Base-by-base conservation (phyloP, 2,329 filamentous ascomycete species). In the Plectosphaerella plurivora region DNA sequence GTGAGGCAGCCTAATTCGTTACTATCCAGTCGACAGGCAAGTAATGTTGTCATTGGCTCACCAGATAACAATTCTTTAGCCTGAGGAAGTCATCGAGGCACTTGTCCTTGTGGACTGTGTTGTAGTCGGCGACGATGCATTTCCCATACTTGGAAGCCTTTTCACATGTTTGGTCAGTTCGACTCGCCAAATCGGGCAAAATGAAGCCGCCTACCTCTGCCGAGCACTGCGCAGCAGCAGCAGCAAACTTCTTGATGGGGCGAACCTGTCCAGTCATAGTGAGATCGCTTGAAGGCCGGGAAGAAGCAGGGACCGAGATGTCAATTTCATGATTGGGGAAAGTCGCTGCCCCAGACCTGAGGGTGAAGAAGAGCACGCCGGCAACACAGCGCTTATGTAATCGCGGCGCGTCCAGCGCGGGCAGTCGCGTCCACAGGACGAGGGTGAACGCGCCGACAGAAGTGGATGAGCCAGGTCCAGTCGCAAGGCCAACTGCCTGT, bases 81-180 rank as follows among this genome's bases (percentile, higher is more conserved):
- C 75, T 84, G 69, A 94, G 75, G 61, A 99, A 97, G 65, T 97
- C 91, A 53, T 83, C 84, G 5, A 79, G 78, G 65, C 94, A 99
- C 76, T 94, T 94, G 65, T 97, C 90, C 66, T 96, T 96, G 61
- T 91, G 82, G 3, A 96, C 83, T 4, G 91, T 83, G 65, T 93
- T 93, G 72, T 96, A 97, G 65, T 97, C 93, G 39, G 84, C 83
- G 49, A 93, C 81, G 58, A 99, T 86, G 67, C 94, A 99, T 76
- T 91, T 92, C 59, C 93, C 94, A 65, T 97, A 99, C 12, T 82
- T 76, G 3, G 90, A 79, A 50, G 90, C 88, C 93, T 97, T 16
- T 45, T 15, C 15, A 12, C n/a, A 16, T n/a, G 37, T 39, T 18
- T 39, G 15, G 15, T 39, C 14, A 39, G 28, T 33, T 12, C 8